Conservation (phyloP, 2,329 filamentous ascomycete genomes). For the Paraconiothyrium sp. region DNA sequence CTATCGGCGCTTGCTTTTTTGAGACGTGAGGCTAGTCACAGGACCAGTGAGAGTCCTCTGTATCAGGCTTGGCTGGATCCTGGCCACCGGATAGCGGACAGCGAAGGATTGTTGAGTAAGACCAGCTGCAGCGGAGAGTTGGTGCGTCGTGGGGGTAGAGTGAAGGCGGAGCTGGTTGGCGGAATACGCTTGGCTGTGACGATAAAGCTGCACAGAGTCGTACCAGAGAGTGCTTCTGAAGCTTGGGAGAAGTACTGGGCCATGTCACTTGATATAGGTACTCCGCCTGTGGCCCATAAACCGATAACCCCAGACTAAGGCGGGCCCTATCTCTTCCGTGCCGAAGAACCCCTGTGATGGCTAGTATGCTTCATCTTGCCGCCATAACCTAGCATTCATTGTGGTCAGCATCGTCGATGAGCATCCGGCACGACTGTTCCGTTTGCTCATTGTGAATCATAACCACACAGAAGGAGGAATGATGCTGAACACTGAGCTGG, state of each 20-base stretch:
- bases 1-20: slow-evolving; percentile 35
- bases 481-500: neutral
- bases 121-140: slow-evolving; percentile 37
- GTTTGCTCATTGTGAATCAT: neutral
- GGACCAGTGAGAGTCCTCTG: slow-evolving; percentile 44
- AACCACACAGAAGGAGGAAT: neutral
- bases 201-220: slow-evolving; percentile 29
- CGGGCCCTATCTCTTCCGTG: slow-evolving; percentile 37
- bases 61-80: slow-evolving; percentile 40
- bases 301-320: slow-evolving; percentile 34
- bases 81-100: slow-evolving; percentile 31
- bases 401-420: neutral
- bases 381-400: slow-evolving; percentile 23
- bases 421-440: slow-evolving; percentile 18
- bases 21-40: slow-evolving; percentile 38
- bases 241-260: slow-evolving; percentile 23
- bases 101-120: slow-evolving; percentile 31
- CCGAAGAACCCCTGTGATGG: slow-evolving; percentile 34
- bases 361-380: slow-evolving; percentile 28
- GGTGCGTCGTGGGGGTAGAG: slow-evolving; percentile 42
- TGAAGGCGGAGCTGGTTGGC: slow-evolving; percentile 32
- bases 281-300: slow-evolving; percentile 38
- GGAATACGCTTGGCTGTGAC: slow-evolving; percentile 26
- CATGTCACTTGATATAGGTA: slow-evolving; percentile 43
- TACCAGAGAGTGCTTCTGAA: slow-evolving; percentile 23